These are phyloP conservation scores for Alectoria sarmentosa DNA, from an alignment of 495 filamentous ascomycete genomes.

Conservation along the genomic window DNA sequence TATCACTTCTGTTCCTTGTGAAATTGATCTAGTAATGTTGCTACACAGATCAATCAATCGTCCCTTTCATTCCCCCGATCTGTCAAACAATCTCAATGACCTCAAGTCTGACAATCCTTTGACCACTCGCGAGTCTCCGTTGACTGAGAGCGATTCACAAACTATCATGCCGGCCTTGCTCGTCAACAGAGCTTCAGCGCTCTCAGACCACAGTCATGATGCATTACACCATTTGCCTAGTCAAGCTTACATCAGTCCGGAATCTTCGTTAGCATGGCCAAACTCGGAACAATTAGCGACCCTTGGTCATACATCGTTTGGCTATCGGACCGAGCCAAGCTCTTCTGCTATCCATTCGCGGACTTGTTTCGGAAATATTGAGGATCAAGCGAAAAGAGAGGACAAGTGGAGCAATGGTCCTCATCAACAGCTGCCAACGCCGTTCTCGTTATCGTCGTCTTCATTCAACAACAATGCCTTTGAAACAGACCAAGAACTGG, in stretches of 20 bases:
- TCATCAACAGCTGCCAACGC: constrained; percentile 3
- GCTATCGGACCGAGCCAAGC: neutral
- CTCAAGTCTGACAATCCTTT: neutral
- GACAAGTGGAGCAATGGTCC: neutral
- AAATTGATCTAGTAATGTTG: neutral
- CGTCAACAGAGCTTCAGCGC: constrained; percentile 7
- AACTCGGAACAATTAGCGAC: neutral
- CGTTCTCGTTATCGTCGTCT: neutral
- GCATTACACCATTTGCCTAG: neutral
- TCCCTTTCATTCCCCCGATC: neutral
- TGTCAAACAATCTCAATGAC: neutral
- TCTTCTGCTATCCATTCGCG: neutral
- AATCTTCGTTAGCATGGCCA: constrained; percentile 6
- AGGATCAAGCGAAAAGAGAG: neutral
- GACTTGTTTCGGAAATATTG: neutral
- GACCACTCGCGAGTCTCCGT: neutral
- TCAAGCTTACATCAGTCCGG: constrained; percentile 1
- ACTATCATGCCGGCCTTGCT: constrained; percentile 4
- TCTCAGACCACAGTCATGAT: constrained; percentile 6
- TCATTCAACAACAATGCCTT: neutral
- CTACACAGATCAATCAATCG: constrained; percentile 4
- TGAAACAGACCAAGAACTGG: neutral
- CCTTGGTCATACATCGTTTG: neutral
- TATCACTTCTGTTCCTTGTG: neutral
- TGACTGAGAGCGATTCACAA: neutral